A percentile compares a stretch with the other conserved stretches of the same genome.
Conservation (phyloP, 2,329 filamentous ascomycete species). For the Helotiales sp. region DNA sequence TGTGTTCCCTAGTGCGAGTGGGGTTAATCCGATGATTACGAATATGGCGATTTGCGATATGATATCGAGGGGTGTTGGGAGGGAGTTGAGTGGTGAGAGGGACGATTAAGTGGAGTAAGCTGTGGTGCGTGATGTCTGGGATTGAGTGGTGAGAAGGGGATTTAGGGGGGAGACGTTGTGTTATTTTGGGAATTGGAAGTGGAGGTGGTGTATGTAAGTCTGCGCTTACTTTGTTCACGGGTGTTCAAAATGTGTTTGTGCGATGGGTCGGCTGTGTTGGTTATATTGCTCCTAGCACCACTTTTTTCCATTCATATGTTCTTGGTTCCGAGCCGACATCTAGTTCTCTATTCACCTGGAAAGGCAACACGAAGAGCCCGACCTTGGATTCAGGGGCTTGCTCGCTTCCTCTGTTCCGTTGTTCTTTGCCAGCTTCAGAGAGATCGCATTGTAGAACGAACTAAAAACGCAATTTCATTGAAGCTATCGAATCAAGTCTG, state of each 20-base stretch:
- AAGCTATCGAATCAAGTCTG: no score
- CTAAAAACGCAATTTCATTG: no score
- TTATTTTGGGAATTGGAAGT: background rate
- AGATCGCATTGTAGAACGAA: no score
- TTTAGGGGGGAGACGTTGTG: no score
- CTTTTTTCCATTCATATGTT: background rate
- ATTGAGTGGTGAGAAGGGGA: no score
- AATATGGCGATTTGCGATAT: constrained; percentile 72
- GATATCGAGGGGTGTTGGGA: constrained; percentile 62
- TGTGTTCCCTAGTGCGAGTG: constrained; percentile 76
- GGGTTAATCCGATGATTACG: constrained; percentile 84
- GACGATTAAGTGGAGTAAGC: background rate
- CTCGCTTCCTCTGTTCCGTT: background rate
- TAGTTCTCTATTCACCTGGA: background rate
- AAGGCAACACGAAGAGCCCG: background rate
- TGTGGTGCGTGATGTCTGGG: background rate
- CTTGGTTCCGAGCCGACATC: background rate
- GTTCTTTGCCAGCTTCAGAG: background rate
- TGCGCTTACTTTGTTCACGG: no score
- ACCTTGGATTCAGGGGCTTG: background rate
- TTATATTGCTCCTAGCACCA: no score
- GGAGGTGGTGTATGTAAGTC: background rate
- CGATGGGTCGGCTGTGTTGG: no score
- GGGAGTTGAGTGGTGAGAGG: constrained; percentile 47
- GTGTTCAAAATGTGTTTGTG: no score